Evolutionary conservation across 169 alveolate genomes (phyloP).

Genomic region (Cryptosporidium baileyi): DNA sequence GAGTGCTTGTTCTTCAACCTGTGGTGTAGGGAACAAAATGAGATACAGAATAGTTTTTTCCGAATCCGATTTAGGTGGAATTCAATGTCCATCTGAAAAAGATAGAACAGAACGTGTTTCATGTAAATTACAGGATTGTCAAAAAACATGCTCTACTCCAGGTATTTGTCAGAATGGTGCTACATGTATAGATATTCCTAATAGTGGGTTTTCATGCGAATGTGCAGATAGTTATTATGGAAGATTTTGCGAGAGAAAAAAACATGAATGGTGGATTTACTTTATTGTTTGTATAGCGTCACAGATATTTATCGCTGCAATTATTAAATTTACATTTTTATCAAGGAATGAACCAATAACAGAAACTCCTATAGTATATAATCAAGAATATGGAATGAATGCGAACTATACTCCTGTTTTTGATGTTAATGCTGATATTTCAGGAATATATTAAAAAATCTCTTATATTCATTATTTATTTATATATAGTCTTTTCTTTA

Average conservation of each 20-base stretch:
- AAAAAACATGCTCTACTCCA: neutral
- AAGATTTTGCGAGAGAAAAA: constrained; percentile 17
- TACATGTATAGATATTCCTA: constrained; percentile 53
- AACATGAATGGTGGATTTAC: constrained; percentile 58
- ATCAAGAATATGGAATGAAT: constrained; percentile 3
- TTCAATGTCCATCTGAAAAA: constrained; percentile 36
- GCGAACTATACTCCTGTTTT: constrained; percentile 6
- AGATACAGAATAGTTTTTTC: constrained; percentile 30
- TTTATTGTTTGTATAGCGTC: constrained; percentile 18
- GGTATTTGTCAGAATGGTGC: constrained; percentile 53
- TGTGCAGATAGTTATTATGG: constrained; percentile 55
- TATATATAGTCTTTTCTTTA: too few species aligned
- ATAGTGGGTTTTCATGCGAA: constrained; percentile 35
- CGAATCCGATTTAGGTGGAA: constrained; percentile 53
- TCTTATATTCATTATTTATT: neutral
- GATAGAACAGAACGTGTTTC: constrained; percentile 43
- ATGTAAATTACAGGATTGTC: constrained; percentile 22
- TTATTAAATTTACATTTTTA: constrained; percentile 32
- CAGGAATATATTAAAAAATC: constrained; percentile 5
- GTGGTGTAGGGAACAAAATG: constrained; percentile 36
- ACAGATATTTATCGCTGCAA: constrained; percentile 47
- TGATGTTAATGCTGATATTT: constrained; percentile 24
- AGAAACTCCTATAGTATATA: constrained; percentile 15
- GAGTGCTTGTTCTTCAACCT: constrained; percentile 58
- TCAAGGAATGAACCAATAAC: constrained; percentile 1